Evolutionary conservation across 148 eudicot species (phyloP), one percentile per base, ranked within the genome.

Genomic region (Persicaria tinctoria): DNA sequence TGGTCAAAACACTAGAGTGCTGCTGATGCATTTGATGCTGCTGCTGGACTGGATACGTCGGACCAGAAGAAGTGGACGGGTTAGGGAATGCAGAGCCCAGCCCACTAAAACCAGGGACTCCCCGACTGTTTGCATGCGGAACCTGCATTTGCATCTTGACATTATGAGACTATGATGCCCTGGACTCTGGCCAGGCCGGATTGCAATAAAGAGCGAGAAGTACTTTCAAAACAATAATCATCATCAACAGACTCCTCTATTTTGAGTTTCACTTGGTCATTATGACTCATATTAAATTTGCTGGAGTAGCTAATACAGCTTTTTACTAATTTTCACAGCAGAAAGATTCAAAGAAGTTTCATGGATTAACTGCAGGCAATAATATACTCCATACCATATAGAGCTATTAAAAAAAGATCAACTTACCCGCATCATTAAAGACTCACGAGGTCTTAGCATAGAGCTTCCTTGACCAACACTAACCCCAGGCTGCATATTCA

Each of bases 151-250:
- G 89, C 82, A 78, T 81, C 78, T 89, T 62, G 73, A 73, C 78
- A 83, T 70, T 82, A 83, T 82, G 77, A 86, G 90, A 79, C 96
- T 85, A 68, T 85, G 93, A 82, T 90, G 84, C 72, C 89, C 95
- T 53, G 84, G 78, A 84, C 74, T 88, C 83, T 85, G 90, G 78
- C 81, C 84, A 75, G 93, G 86, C 96, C 90, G 74, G 73, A 79
- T 85, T 71, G 85, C 71, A 76, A 85, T 73, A 46, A 74, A 80
- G 17, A 17, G 5, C 14, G 23, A 60, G 41, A 60, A 11, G 44
- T 32, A 12, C 32, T 63, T 63, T 23, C 45, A 27, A 38, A 32
- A 11, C 46, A 11, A 63, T 32, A 27, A 63, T 63, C 45, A 10
- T 32, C 16, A 63, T 63, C 5, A 63, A 63, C 45, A 4, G 13